Evolutionary conservation across 2,329 filamentous ascomycete genomes (phyloP), one percentile per base, ranked within the genome.

Genomic region (Arachnomyces sp.): DNA sequence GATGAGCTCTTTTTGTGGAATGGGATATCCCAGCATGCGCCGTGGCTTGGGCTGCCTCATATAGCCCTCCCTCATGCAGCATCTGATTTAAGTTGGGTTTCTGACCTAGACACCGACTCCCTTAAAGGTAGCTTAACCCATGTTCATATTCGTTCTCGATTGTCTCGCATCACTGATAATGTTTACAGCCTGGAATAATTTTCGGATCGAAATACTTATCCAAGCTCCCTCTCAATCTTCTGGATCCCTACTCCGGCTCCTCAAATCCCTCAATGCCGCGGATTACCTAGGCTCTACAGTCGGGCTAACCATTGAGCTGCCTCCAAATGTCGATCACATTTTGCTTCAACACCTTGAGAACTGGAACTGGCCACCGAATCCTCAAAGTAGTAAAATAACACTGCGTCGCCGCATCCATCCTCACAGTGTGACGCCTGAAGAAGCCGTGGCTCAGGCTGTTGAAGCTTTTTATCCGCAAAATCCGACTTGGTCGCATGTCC

Each of bases 391-490:
- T 44, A 65, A 67, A 31, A 55, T 95, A 12, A 82, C 79, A 1
- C 65, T 96, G 13, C 79, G 84, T 17, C 86, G 85, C 47, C 82
- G 86, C 21, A 81, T 95, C 32, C 68, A 77, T 8, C 71, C 70
- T 29, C 67, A 74, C 35, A 69, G 68, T 34, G 54, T 82, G 46
- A 78, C 71, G 4, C 73, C 84, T 32, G 78, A 84, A 47, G 82
- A 89, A 50, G 81, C 82, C 41, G 80, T 86, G 0, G 69, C 82
- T 12, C 79, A 82, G 16, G 85, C 90, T 43, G 66, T 95, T 4
- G 89, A 96, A 65, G 84, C 86, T 0, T 95, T 94, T 60, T 96
- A 88, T 73, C 89, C 92, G 2, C 65, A 69, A 3, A 70, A 78
- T 43, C 70, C 78, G 4, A 57, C 61, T 2, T 63, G 77, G 38